phyloP scores from a whole-genome alignment of 495 filamentous ascomycete species.

The Cryomyces antarcticus region DNA sequence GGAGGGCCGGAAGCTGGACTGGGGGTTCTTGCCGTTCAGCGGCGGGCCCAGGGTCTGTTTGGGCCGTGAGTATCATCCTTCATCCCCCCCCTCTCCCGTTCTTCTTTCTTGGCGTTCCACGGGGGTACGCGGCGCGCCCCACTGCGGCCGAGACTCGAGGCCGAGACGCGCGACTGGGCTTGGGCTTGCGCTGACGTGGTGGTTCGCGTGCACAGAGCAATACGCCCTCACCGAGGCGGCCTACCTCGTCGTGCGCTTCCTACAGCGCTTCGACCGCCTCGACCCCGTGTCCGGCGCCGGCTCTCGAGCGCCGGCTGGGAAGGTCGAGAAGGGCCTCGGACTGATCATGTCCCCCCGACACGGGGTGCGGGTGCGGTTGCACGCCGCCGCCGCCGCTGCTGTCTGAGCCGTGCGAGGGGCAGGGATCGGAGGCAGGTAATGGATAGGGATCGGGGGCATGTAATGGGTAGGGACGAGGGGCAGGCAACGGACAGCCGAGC shows the following conservation, averaged over 20 bases:
- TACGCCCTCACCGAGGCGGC: slow-evolving; percentile 6
- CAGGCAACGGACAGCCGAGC: no score
- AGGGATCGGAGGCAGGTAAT: no score
- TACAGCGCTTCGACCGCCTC: slow-evolving; percentile 8
- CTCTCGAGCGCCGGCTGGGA: not conserved
- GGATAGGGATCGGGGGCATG: no score
- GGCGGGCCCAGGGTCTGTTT: slow-evolving; percentile 11
- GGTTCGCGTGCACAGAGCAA: not conserved
- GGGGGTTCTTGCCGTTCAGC: slow-evolving; percentile 7
- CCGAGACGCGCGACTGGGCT: not conserved
- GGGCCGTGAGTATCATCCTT: slow-evolving; percentile 3
- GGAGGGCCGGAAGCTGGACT: slow-evolving; percentile 6
- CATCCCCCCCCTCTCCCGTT: not conserved
- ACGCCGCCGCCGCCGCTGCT: not conserved
- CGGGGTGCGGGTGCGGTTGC: slow-evolving; percentile 7
- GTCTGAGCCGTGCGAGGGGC: no score
- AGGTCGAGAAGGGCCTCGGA: slow-evolving; percentile 3
- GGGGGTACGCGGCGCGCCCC: no score
- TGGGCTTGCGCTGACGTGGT: not conserved
- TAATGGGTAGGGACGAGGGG: no score
- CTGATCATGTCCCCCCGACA: slow-evolving; percentile 7
- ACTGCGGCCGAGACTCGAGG: no score
- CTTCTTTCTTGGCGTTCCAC: no score
- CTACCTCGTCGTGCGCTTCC: slow-evolving; percentile 7
- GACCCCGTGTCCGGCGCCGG: slow-evolving; percentile 1